These are phyloP conservation scores for Dryadomyces quercivorus DNA, from an alignment of 2,329 filamentous ascomycete species.

Conservation along the genomic window DNA sequence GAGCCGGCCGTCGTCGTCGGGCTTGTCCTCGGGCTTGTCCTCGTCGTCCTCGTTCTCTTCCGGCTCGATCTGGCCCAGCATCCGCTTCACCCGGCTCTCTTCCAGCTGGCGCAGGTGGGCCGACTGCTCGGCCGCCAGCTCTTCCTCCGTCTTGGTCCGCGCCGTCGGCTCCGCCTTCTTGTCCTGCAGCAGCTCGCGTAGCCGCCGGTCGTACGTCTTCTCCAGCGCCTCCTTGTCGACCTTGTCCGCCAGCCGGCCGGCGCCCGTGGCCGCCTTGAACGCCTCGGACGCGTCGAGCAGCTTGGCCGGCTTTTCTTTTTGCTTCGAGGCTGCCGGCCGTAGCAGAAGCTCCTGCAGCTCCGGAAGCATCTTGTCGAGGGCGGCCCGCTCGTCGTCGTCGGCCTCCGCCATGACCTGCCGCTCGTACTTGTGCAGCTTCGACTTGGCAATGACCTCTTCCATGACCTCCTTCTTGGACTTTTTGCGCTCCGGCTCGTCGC, in stretches of 20 bases:
- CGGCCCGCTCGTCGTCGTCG: conserved; percentile 74
- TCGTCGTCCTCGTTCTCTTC: conserved; percentile 52
- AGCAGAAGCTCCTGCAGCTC: conserved; percentile 64
- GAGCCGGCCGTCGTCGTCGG: conserved; percentile 9
- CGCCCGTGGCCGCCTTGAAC: conserved; percentile 11
- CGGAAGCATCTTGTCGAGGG: conserved; percentile 72
- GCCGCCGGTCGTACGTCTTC: conserved; percentile 74
- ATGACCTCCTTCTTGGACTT: conserved; percentile 96
- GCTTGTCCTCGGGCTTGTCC: conserved; percentile 5
- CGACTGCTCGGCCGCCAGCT: conserved; percentile 67
- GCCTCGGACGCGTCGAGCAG: conserved; percentile 21
- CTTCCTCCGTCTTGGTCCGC: conserved; percentile 83
- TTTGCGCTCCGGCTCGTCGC: conserved; percentile 63
- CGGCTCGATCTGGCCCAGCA: conserved; percentile 68
- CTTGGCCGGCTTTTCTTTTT: conserved; percentile 6
- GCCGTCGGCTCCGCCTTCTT: conserved; percentile 75
- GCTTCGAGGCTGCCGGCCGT: conserved; percentile 17
- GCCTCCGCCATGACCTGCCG: conserved; percentile 86
- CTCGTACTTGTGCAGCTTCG: conserved; percentile 89
- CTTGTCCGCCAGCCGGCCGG: conserved; percentile 10
- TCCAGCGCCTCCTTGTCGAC: conserved; percentile 60
- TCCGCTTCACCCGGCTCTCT: conserved; percentile 67
- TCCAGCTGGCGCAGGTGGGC: conserved; percentile 69
- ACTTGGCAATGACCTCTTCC: conserved; percentile 96
- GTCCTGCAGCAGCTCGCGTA: conserved; percentile 75